A percentile compares a stretch with the other conserved stretches of the same genome.
phyloP scores from a whole-genome alignment of 495 filamentous ascomycete species.

The Penicillium atrosanguineum region DNA sequence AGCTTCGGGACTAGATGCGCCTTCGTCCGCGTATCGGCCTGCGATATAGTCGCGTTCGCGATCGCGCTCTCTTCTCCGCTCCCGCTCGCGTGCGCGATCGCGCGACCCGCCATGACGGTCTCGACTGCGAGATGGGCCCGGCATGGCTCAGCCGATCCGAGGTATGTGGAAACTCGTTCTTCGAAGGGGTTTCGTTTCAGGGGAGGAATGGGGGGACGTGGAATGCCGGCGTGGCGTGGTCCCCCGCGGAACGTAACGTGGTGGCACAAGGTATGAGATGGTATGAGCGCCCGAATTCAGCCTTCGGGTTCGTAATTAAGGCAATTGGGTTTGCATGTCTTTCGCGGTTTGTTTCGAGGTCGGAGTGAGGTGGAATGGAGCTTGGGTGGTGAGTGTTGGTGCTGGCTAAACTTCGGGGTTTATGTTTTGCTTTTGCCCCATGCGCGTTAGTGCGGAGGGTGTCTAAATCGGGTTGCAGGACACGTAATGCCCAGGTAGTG shows the following conservation, averaged over 20 bases:
- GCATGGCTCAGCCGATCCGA: conserved; percentile 26
- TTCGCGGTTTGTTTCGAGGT: neutral
- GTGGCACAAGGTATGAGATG: neutral
- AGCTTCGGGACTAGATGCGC: conserved; percentile 14
- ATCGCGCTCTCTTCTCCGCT: conserved; percentile 17
- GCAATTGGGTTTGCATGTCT: neutral
- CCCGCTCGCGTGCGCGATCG: conserved; percentile 32
- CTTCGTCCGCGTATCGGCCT: conserved; percentile 20
- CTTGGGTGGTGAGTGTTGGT: neutral
- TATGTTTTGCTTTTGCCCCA: conserved; percentile 28
- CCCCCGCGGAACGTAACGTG: conserved; percentile 13
- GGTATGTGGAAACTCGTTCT: conserved; percentile 3
- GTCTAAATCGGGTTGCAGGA: neutral
- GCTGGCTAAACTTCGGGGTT: conserved; percentile 10
- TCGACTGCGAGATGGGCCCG: conserved; percentile 39
- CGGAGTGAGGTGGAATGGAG: neutral
- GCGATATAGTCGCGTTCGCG: conserved; percentile 30
- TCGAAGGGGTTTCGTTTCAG: conserved; percentile 2
- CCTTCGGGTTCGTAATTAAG: neutral
- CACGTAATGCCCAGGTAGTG: neutral
- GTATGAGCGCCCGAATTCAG: neutral
- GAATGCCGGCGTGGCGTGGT: neutral
- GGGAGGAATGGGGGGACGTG: neutral
- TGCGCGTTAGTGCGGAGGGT: conserved; percentile 13
- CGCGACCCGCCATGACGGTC: conserved; percentile 41